These are phyloP conservation scores for Rhododendron vialii DNA, from an alignment of 148 eudicot species.

Conservation along the genomic window DNA sequence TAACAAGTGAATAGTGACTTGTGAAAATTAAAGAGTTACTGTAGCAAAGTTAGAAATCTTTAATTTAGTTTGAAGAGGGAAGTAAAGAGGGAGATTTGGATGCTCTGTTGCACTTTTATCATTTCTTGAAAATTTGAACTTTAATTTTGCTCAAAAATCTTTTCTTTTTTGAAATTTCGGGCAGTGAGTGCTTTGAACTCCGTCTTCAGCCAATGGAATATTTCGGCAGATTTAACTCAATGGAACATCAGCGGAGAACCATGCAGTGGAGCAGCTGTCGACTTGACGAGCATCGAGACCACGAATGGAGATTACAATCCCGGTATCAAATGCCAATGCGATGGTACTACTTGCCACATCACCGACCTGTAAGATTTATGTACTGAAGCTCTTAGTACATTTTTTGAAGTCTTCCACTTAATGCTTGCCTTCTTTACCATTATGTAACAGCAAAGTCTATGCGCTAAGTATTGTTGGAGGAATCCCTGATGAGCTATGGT, in stretches of 20 bases:
- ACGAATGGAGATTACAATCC: slow-evolving; percentile 35
- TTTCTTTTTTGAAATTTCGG: not conserved
- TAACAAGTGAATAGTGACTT: too few species aligned
- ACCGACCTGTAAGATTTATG: slow-evolving; percentile 39
- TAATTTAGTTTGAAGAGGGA: too few species aligned
- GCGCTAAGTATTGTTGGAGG: slow-evolving; percentile 40
- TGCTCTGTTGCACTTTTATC: too few species aligned
- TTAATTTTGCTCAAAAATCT: not conserved
- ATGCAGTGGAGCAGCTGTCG: slow-evolving; percentile 55
- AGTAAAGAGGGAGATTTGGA: too few species aligned
- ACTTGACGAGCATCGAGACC: slow-evolving; percentile 10
- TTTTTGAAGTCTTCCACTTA: not conserved
- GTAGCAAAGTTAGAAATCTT: too few species aligned
- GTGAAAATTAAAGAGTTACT: too few species aligned
- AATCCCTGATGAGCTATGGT: slow-evolving; percentile 80
- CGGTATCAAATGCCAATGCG: slow-evolving; percentile 66
- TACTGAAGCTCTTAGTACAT: not conserved
- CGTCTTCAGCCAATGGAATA: slow-evolving; percentile 44
- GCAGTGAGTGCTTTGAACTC: slow-evolving; percentile 52
- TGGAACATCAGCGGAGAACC: slow-evolving; percentile 84
- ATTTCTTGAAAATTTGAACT: too few species aligned
- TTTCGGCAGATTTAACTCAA: slow-evolving; percentile 7
- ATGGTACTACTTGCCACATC: slow-evolving; percentile 53
- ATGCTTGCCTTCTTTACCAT: not conserved
- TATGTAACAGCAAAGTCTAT: slow-evolving; percentile 55